Conservation (phyloP, 371 early-diverging fungal species). For the Cokeromyces recurvatus region DNA sequence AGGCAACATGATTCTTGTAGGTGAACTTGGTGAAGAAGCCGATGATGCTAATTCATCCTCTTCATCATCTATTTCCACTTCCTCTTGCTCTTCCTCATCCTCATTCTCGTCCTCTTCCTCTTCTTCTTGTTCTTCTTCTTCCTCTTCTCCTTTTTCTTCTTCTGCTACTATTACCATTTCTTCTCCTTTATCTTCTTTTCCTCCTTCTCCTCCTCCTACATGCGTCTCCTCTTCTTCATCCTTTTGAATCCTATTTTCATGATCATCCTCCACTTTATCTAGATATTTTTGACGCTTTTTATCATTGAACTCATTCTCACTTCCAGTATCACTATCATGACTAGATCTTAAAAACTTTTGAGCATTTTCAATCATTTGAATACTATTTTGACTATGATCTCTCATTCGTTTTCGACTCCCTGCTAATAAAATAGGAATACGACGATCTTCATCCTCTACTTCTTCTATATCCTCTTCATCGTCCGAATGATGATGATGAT, state of each 20-base stretch:
- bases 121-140: not conserved
- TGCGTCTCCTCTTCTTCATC: constrained; percentile 1
- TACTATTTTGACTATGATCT: constrained; percentile 16
- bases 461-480: constrained; percentile 8
- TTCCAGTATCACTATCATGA: constrained; percentile 3
- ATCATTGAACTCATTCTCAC: constrained; percentile 5
- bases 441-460: not conserved
- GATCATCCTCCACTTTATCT: constrained; percentile 3
- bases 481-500: not conserved
- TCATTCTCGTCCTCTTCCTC: constrained; percentile 5
- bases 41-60: constrained; percentile 35
- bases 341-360: not conserved
- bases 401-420: constrained; percentile 23
- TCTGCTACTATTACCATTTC: no score
- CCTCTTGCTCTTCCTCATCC: constrained; percentile 5
- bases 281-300: no score
- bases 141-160: constrained; percentile 12
- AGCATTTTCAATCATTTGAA: constrained; percentile 13
- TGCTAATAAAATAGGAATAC: constrained; percentile 13
- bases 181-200: constrained; percentile 1
- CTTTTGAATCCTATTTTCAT: not conserved
- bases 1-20: constrained; percentile 6
- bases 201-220: not conserved
- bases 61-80: constrained; percentile 14
- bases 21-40: constrained; percentile 25